Evolutionary conservation across 768 basidiomycete species (phyloP).

Genomic region (Coprinopsis cinerea): DNA sequence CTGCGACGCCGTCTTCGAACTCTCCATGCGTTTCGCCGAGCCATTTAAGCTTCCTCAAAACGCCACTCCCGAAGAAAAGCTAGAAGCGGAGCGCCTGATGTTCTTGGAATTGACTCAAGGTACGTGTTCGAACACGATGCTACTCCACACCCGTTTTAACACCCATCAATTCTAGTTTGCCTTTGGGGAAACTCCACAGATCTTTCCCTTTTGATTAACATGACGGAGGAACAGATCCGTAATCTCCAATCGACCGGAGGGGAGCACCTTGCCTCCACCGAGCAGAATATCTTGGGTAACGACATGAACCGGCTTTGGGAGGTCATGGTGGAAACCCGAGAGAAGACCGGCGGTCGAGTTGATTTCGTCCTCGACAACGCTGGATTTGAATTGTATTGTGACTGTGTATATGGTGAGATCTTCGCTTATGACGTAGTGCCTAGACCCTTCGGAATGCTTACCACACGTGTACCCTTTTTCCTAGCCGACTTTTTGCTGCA

Average conservation of each 20-base stretch:
- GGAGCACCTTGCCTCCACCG: constrained; percentile 90
- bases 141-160: too few relatives aligned
- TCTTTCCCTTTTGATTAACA: constrained; percentile 90
- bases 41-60: constrained; percentile 63
- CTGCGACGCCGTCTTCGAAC: constrained; percentile 85
- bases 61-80: constrained; percentile 45
- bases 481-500: constrained; percentile 91
- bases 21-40: constrained; percentile 86
- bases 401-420: constrained; percentile 72
- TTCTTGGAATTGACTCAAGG: constrained; percentile 92
- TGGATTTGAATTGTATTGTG: constrained; percentile 85
- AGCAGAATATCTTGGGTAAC: constrained; percentile 95
- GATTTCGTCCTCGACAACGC: constrained; percentile 86
- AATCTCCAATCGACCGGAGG: constrained; percentile 94
- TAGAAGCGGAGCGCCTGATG: constrained; percentile 76
- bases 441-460: background rate
- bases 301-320: constrained; percentile 70
- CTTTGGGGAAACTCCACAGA: constrained; percentile 98
- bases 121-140: constrained; percentile 28
- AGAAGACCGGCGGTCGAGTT: constrained; percentile 67
- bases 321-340: constrained; percentile 59
- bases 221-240: constrained; percentile 97
- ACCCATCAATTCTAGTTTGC: constrained; percentile 50
- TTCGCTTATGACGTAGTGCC: background rate
- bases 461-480: constrained; percentile 7